phyloP scores from a whole-genome alignment of 352 stramenopile genomes.

The Globisporangium carolinianum region DNA sequence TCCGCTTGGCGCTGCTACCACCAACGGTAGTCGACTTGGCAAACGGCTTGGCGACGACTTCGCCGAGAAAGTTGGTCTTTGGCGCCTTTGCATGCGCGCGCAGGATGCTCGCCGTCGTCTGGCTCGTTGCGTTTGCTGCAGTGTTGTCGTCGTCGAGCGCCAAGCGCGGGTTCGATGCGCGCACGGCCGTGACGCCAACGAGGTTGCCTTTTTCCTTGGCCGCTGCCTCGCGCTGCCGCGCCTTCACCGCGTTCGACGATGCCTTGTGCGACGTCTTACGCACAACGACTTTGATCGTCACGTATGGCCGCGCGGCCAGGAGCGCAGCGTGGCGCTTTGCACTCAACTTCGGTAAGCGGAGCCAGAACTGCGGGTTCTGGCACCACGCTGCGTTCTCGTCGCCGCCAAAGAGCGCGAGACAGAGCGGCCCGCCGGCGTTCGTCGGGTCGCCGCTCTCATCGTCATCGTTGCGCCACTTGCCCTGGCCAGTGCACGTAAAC shows the following conservation, averaged over 20 bases:
- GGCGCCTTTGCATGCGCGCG: conserved; percentile 38
- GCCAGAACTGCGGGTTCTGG: conserved; percentile 88
- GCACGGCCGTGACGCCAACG: conserved; percentile 52
- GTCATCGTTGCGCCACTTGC: conserved; percentile 56
- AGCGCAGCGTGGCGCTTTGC: conserved; percentile 19
- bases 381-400: conserved; percentile 64
- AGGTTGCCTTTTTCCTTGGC: conserved; percentile 54
- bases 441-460: conserved; percentile 40
- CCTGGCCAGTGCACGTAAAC: conserved; percentile 50
- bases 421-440: conserved; percentile 74
- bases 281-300: conserved; percentile 67
- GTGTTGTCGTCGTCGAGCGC: conserved; percentile 2
- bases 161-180: conserved; percentile 11
- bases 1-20: conserved; percentile 3
- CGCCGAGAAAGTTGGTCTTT: conserved; percentile 69
- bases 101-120: conserved; percentile 23
- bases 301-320: conserved; percentile 27
- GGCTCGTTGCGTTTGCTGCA: not conserved
- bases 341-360: conserved; percentile 33
- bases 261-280: conserved; percentile 60
- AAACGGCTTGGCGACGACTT: conserved; percentile 44
- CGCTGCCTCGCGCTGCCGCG: conserved; percentile 36
- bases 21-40: conserved; percentile 16
- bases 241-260: conserved; percentile 28
- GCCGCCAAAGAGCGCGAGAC: conserved; percentile 26